phyloP scores from a whole-genome alignment of 805 yeast genomes.

The Candida vaughaniae region DNA sequence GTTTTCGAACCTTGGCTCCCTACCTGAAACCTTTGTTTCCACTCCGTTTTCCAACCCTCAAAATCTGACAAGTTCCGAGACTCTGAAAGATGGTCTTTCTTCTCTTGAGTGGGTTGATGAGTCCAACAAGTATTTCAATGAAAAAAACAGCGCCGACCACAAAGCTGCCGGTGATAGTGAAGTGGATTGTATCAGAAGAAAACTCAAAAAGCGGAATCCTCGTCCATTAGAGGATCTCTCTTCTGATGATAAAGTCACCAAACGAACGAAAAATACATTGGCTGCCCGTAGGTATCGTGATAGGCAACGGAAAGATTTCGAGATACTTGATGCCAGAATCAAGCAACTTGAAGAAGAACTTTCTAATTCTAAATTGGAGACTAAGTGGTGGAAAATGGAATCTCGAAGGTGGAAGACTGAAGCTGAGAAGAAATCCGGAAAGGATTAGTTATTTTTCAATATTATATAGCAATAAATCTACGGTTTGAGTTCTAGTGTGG shows the following conservation, averaged over 20 bases:
- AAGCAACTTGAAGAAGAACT: constrained; percentile 8
- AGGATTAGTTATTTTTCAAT: too few species aligned
- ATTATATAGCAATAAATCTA: too few species aligned
- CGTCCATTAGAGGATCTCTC: background rate
- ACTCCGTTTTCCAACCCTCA: too few species aligned
- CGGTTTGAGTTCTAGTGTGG: too few species aligned
- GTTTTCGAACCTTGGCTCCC: too few species aligned
- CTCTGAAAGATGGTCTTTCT: too few species aligned
- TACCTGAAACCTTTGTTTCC: too few species aligned
- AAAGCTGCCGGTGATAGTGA: background rate
- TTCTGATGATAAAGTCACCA: background rate
- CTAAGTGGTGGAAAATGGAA: constrained; percentile 14
- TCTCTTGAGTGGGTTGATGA: constrained; percentile 5
- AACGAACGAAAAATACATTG: constrained; percentile 9
- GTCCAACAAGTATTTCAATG: background rate
- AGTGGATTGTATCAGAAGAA: constrained; percentile 2
- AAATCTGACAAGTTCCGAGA: too few species aligned
- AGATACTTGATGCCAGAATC: constrained; percentile 10
- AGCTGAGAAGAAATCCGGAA: constrained; percentile 6
- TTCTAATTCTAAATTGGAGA: constrained; percentile 3
- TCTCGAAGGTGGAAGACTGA: constrained; percentile 7
- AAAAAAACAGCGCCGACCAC: background rate
- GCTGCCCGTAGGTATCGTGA: constrained; percentile 14
- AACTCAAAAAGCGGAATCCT: constrained; percentile 2
- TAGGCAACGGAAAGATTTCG: constrained; percentile 11